Base-by-base conservation (phyloP, 2,329 filamentous ascomycete genomes). In the Cyanodermella asteris region DNA sequence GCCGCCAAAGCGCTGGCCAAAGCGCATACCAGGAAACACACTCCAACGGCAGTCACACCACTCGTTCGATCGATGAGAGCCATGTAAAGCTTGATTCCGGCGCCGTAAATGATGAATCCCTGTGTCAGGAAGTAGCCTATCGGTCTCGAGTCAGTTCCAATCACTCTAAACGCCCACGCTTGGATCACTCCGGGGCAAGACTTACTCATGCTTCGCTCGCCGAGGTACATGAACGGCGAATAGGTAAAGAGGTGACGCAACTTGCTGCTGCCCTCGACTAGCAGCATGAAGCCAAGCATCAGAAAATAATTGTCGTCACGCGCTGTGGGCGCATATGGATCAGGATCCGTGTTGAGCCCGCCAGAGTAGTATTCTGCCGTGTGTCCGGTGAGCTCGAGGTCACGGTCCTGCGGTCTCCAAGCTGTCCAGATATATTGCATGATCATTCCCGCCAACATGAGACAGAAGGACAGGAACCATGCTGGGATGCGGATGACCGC, bases 351-450 rank as follows among this genome's bases (percentile, higher is more conserved):
- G 20, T 53, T 52, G 20, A 56, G 32, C 9, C 41, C 36, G 5
- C 43, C 47, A 1, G 40, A 40, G 6, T 39, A 44, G 31, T 56
- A 56, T 12, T 52, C 28, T 11, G 46, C 46, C 0, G 51, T 51
- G 34, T 57, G 53, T 6, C 42, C 46, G 13, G 41, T 36, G 16
- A 50, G 34, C 33, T 56, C 53, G 6, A 38, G 36, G 21, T 47
- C 38, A 18, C 41, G 35, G 20, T 46, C 34, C 16, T 44, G 33
- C 1, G 50, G 46, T 10, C 42, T 38, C 29, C 45, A 50, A 4
- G 48, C 45, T n/a, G 41, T 44, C 42, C 52, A 57, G 16, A 54
- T 25, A 34, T 49, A 56, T 29, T 55, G 46, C 37, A 56, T 44
- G 2, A 43, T 29, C 5, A 46, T 34, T 1, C 53, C 53, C 0